Percentiles rank a stretch among this genome's conserved stretches.
phyloP scores from a whole-genome alignment of 352 stramenopile genomes.

The Saprolegnia diclina region DNA sequence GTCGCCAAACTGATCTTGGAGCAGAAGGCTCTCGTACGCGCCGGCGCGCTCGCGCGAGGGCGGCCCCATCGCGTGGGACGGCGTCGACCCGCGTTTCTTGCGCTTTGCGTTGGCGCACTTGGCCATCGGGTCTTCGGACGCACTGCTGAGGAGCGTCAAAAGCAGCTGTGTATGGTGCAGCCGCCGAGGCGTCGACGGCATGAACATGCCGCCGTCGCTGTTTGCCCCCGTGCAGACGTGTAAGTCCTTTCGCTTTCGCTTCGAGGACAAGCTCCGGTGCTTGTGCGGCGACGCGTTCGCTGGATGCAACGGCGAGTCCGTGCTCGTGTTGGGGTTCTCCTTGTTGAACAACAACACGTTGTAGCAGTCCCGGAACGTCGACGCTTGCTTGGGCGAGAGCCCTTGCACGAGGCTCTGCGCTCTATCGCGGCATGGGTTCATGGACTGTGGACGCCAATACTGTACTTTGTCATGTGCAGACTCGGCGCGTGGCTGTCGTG shows the following conservation, averaged over 20 bases:
- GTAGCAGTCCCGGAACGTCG: slow-evolving; percentile 74
- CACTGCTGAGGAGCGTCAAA: slow-evolving; percentile 61
- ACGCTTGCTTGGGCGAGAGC: slow-evolving; percentile 53
- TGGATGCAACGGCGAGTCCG: not conserved
- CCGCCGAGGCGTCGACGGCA: slow-evolving; percentile 66
- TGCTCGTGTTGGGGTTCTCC: slow-evolving; percentile 27
- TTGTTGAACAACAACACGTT: slow-evolving; percentile 58
- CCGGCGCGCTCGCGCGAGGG: slow-evolving; percentile 19
- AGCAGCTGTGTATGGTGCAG: slow-evolving; percentile 75
- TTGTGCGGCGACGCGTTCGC: slow-evolving; percentile 31
- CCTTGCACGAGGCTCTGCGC: slow-evolving; percentile 37
- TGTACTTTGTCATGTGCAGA: not conserved
- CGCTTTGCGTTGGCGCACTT: slow-evolving; percentile 39
- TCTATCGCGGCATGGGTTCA: not conserved
- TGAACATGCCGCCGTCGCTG: slow-evolving; percentile 58
- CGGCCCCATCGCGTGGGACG: slow-evolving; percentile 35
- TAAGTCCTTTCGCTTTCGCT: slow-evolving; percentile 81
- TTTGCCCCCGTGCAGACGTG: slow-evolving; percentile 57
- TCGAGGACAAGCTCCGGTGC: slow-evolving; percentile 57
- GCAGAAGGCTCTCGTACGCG: not conserved
- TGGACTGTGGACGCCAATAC: slow-evolving; percentile 5
- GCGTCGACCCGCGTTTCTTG: slow-evolving; percentile 51
- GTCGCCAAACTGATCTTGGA: slow-evolving; percentile 31
- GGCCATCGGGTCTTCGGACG: slow-evolving; percentile 37
- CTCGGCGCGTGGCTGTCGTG: not conserved